Conservation (phyloP, 2,329 filamentous ascomycete genomes). For the Elsinoe ampelina region DNA sequence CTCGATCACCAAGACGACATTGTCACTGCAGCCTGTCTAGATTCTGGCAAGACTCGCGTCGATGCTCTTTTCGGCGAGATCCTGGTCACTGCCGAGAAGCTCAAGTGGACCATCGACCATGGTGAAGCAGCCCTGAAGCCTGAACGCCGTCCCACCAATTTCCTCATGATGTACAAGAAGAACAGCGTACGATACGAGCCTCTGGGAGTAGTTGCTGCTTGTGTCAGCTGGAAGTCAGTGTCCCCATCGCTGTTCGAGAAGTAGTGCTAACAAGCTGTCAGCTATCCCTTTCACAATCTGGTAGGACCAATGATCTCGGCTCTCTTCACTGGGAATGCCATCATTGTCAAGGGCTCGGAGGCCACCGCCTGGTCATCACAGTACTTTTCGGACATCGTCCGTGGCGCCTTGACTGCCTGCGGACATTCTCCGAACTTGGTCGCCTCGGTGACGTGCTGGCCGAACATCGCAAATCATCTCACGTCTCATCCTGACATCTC, state of each 20-base stretch:
- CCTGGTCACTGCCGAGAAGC: constrained; percentile 83
- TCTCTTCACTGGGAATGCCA: constrained; percentile 82
- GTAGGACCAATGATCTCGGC: constrained; percentile 83
- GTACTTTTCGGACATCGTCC: constrained; percentile 73
- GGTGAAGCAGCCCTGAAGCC: constrained; percentile 71
- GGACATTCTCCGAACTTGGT: constrained; percentile 74
- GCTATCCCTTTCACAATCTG: constrained; percentile 70
- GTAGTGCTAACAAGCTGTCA: not conserved
- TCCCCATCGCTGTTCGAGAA: not conserved
- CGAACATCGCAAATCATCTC: constrained; percentile 66
- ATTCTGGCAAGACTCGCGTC: constrained; percentile 93
- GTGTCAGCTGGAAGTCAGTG: constrained; percentile 89
- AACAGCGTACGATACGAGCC: constrained; percentile 89
- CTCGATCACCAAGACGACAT: constrained; percentile 85
- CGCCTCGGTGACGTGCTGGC: constrained; percentile 82
- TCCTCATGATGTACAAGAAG: constrained; percentile 91
- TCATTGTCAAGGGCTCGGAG: constrained; percentile 90
- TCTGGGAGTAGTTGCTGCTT: constrained; percentile 80
- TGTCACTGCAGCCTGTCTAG: constrained; percentile 73
- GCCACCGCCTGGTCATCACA: constrained; percentile 85
- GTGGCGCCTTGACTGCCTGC: constrained; percentile 69
- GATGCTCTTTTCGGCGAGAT: constrained; percentile 93
- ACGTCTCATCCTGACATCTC: constrained; percentile 76
- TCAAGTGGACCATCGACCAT: constrained; percentile 87
- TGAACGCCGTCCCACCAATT: constrained; percentile 69